These are phyloP conservation scores for Schoenoplectus triqueter DNA, from an alignment of 202 grass and related monocot species.

Conservation along the genomic window DNA sequence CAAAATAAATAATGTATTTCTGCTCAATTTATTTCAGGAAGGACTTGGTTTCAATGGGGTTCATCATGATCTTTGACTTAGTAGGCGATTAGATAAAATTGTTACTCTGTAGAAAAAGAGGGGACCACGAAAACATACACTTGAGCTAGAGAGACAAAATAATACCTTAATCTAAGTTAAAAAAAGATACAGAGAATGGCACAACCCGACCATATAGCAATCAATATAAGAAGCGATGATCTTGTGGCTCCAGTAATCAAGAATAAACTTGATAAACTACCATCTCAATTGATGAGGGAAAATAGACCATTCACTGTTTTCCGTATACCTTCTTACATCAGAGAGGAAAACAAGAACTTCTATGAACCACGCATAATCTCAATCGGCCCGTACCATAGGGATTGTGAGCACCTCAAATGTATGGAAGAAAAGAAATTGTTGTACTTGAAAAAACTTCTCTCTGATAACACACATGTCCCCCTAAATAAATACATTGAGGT, in stretches of 20 bases:
- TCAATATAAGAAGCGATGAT: slow-evolving; percentile 34
- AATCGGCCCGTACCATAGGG: slow-evolving; percentile 68
- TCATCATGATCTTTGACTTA: background rate
- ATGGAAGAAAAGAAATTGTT: slow-evolving; percentile 68
- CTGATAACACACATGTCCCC: slow-evolving; percentile 19
- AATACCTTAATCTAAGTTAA: too few species aligned
- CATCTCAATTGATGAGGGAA: slow-evolving; percentile 35
- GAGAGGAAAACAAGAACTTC: slow-evolving; percentile 56
- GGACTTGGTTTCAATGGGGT: background rate
- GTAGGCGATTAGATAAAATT: slow-evolving; percentile 19
- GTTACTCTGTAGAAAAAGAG: background rate
- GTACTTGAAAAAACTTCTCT: slow-evolving; percentile 51
- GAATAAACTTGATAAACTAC: slow-evolving; percentile 37
- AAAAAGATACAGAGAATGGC: slow-evolving; percentile 6
- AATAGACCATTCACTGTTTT: slow-evolving; percentile 62
- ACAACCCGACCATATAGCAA: background rate
- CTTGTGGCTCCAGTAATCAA: slow-evolving; percentile 44
- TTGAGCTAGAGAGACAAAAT: background rate
- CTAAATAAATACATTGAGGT: slow-evolving; percentile 42
- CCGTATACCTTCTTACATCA: slow-evolving; percentile 57
- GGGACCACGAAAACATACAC: background rate
- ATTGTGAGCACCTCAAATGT: slow-evolving; percentile 45
- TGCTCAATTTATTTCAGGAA: background rate
- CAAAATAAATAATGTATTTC: background rate
- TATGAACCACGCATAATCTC: slow-evolving; percentile 72